Evolutionary conservation across 352 stramenopile genomes (phyloP), one percentile per base, ranked within the genome.

Genomic region (Phytophthora pisi): DNA sequence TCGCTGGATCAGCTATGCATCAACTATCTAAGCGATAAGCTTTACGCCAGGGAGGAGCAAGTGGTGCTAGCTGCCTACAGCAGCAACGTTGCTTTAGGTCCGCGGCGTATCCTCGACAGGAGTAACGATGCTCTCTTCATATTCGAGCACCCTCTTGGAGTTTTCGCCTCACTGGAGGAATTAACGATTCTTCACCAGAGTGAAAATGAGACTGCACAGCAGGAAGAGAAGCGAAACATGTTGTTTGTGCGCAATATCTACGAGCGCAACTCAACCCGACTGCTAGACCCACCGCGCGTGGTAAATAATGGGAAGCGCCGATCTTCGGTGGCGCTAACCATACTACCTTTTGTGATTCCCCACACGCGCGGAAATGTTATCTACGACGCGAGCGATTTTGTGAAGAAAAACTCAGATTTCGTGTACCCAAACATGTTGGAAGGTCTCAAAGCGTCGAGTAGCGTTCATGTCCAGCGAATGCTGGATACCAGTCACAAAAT

Each of bases 21-120:
- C 57, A 94, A 94, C 55, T 94, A 90, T 64, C 57, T 91, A 63
- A 92, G 77, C n/a, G 86, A 94, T 30, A 94, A 92, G 49, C 73
- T 94, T 9, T 85, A 85, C 20, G 64, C 61, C 5, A 78, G 69
- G 10, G 81, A 91, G 40, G 72, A 77, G 28, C 64, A 79, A 68
- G 47, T 74, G 6, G 10, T 79, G 20, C 24, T 47, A 34, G 54
- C 56, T 45, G 60, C 57, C 0, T 74, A 72, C 47, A 50, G 4
- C 16, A 50, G 34, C n/a, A 23, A 49, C 40, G 11, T 28, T 5
- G 9, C 10, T 43, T n/a, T 26, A 16, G 59, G 49, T 61, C 24
- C n/a, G 7, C 18, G 26, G 8, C 31, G 24, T n/a, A 15, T 51
- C 52, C 16, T 55, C 40, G 57, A 45, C 18, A 61, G 53, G n/a